A percentile compares a stretch with the other conserved stretches of the same genome.
These are phyloP conservation scores for Ascodesmis nigricans DNA, from an alignment of 495 filamentous ascomycete genomes.

Conservation along the genomic window DNA sequence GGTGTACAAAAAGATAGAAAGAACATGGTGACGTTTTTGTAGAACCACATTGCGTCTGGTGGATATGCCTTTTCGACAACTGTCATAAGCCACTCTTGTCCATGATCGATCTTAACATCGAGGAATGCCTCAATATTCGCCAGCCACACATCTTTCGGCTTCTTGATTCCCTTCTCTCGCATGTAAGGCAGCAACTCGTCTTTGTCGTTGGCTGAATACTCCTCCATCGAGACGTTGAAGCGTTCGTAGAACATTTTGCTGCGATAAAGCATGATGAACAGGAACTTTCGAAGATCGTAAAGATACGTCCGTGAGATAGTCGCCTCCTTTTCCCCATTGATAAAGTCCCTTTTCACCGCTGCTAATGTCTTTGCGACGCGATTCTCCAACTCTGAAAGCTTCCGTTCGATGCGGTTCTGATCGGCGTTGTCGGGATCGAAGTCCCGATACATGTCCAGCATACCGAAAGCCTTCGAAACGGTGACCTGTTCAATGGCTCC, in stretches of 20 bases:
- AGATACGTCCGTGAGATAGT: slow-evolving; percentile 25
- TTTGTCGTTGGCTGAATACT: no score
- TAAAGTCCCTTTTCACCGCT: slow-evolving; percentile 15
- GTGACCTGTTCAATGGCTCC: slow-evolving; percentile 3
- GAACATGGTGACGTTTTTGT: slow-evolving; percentile 21
- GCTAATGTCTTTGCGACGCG: slow-evolving; percentile 9
- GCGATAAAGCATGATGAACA: slow-evolving; percentile 34
- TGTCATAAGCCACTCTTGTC: slow-evolving; percentile 21
- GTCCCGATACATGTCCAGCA: slow-evolving; percentile 24
- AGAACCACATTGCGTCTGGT: slow-evolving; percentile 27
- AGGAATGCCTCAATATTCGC: no score
- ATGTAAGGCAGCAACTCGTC: no score
- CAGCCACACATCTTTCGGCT: no score
- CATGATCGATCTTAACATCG: slow-evolving; percentile 27
- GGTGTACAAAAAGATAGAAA: slow-evolving; percentile 31
- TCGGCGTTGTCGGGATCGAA: background rate
- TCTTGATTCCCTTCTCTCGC: no score
- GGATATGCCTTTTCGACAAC: slow-evolving; percentile 26
- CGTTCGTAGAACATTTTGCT: no score
- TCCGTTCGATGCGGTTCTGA: slow-evolving; percentile 22
- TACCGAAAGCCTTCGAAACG: slow-evolving; percentile 18
- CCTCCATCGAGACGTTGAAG: no score
- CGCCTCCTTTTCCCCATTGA: slow-evolving; percentile 4
- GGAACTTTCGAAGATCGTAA: slow-evolving; percentile 29
- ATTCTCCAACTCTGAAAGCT: slow-evolving; percentile 17